Evolutionary conservation across 2,329 filamentous ascomycete species (phyloP).

Genomic region (Aaosphaeria pasadenensis): DNA sequence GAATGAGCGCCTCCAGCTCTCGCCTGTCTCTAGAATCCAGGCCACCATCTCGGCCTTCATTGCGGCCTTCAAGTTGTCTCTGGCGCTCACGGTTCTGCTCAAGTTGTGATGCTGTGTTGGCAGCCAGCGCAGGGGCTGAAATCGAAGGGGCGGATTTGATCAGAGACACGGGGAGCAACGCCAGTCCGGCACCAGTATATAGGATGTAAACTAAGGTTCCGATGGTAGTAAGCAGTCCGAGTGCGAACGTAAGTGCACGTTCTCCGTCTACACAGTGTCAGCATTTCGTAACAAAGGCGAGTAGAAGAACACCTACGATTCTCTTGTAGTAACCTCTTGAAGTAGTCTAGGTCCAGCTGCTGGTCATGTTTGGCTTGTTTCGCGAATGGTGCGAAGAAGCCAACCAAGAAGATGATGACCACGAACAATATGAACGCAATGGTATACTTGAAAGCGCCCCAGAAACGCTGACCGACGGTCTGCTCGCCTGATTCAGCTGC

Average conservation of each 20-base stretch:
- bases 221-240: constrained; percentile 83
- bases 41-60: constrained; percentile 68
- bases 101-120: constrained; percentile 74
- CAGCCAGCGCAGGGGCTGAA: constrained; percentile 74
- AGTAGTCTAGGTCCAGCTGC: constrained; percentile 84
- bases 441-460: constrained; percentile 89
- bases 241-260: constrained; percentile 82
- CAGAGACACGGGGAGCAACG: constrained; percentile 81
- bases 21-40: constrained; percentile 82
- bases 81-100: constrained; percentile 89
- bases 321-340: constrained; percentile 77
- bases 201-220: constrained; percentile 83
- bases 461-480: constrained; percentile 67
- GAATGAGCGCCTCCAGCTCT: constrained; percentile 80
- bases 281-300: background rate
- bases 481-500: constrained; percentile 77
- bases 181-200: constrained; percentile 86
- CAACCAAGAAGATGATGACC: constrained; percentile 80
- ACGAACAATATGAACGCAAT: constrained; percentile 77
- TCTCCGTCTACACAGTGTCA: constrained; percentile 64
- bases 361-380: constrained; percentile 59
- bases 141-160: constrained; percentile 90
- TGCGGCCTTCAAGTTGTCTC: constrained; percentile 83
- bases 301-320: constrained; percentile 58
- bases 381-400: constrained; percentile 87